These are phyloP conservation scores for Fusarium poae DNA, from an alignment of 2,329 filamentous ascomycete species.

Conservation along the genomic window DNA sequence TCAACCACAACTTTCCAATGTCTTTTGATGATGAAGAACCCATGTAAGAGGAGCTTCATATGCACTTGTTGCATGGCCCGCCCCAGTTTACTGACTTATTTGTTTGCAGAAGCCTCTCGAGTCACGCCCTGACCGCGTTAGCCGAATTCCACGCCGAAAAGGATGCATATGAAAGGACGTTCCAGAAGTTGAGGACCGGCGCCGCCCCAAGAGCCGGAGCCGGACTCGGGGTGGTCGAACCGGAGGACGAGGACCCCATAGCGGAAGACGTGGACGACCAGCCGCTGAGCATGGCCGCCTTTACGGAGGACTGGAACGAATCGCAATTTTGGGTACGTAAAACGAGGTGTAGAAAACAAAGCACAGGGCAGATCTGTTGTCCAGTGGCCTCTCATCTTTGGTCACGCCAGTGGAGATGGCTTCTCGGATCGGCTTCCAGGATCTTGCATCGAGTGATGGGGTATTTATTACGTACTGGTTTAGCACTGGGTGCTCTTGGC, in stretches of 20 bases:
- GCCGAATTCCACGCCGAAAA: constrained; percentile 80
- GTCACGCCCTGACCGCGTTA: constrained; percentile 75
- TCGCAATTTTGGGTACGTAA: constrained; percentile 82
- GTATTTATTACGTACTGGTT: constrained; percentile 45
- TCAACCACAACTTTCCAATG: constrained; percentile 41
- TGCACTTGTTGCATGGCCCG: background rate
- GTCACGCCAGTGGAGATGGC: constrained; percentile 38
- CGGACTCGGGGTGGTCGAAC: constrained; percentile 56
- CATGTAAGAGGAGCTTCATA: constrained; percentile 53
- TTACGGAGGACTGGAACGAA: constrained; percentile 85
- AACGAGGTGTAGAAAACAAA: constrained; percentile 13
- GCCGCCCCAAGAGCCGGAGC: constrained; percentile 35
- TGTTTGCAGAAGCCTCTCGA: constrained; percentile 66
- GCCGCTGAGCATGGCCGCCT: constrained; percentile 73
- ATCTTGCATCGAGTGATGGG: constrained; percentile 21
- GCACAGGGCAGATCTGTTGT: background rate
- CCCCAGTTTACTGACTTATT: constrained; percentile 23
- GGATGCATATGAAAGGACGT: constrained; percentile 73
- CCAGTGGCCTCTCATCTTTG: constrained; percentile 22
- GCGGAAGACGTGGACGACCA: constrained; percentile 59
- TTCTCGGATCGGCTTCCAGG: constrained; percentile 36
- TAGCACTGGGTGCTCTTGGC: constrained; percentile 27
- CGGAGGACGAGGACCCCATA: constrained; percentile 48
- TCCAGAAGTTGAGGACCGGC: constrained; percentile 68
- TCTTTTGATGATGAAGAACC: constrained; percentile 61